Conservation (phyloP, 345 rosid species). For the Gossypium arboreum region DNA sequence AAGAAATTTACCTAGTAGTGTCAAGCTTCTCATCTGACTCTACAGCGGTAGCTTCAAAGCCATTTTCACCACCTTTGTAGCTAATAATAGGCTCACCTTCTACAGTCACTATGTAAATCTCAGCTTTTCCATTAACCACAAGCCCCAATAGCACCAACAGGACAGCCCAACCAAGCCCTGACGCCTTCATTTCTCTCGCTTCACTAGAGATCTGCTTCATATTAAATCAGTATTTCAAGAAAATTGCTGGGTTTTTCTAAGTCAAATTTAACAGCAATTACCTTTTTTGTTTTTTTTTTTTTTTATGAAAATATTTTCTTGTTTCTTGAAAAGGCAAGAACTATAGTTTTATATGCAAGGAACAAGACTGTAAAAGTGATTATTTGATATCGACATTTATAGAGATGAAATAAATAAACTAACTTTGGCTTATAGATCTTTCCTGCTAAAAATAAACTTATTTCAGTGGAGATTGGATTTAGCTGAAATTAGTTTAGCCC, state of each 20-base stretch:
- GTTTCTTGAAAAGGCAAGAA: not conserved
- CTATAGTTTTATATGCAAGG: not conserved
- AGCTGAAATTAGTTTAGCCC: not conserved
- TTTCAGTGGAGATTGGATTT: not conserved
- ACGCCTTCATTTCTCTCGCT: slow-evolving; percentile 28
- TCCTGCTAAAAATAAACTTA: not conserved
- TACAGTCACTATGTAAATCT: slow-evolving; percentile 74
- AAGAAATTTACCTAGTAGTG: slow-evolving; percentile 49
- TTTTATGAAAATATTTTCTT: not conserved
- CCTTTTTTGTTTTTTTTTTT: too few relatives aligned
- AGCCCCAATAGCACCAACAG: slow-evolving; percentile 35
- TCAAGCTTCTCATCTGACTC: slow-evolving; percentile 88
- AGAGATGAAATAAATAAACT: not conserved
- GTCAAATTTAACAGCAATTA: not conserved
- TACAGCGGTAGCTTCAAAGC: slow-evolving; percentile 85
- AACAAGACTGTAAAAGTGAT: not conserved
- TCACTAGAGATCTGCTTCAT: slow-evolving; percentile 35
- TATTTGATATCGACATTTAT: not conserved
- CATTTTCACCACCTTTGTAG: slow-evolving; percentile 81
- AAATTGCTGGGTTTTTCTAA: not conserved
- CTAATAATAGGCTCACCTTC: slow-evolving; percentile 92
- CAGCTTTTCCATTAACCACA: slow-evolving; percentile 45
- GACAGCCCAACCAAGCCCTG: slow-evolving; percentile 24
- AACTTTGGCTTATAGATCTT: not conserved
- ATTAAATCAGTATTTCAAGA: not conserved